These are phyloP conservation scores for Pleurozium schreberi DNA, from an alignment of 225 moss, liverwort and hornwort genomes.

Conservation along the genomic window DNA sequence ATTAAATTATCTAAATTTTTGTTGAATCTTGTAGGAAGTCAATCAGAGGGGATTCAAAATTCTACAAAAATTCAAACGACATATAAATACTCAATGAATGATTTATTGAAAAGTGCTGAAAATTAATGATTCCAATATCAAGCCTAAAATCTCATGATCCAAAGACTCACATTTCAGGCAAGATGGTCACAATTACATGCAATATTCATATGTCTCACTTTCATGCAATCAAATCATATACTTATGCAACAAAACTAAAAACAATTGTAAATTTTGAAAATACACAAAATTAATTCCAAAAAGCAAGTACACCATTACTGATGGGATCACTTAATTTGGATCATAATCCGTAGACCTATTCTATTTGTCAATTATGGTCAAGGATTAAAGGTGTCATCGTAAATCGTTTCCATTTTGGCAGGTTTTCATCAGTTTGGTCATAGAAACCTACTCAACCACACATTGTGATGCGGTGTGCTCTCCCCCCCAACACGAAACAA, in stretches of 20 bases:
- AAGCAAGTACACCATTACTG: too few species aligned
- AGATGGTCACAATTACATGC: neutral
- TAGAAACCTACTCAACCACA: neutral
- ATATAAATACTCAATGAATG: neutral
- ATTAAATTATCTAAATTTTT: too few species aligned
- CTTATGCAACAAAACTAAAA: neutral
- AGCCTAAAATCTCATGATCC: neutral
- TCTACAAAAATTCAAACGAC: neutral
- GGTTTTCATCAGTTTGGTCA: neutral
- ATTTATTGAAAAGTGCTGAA: neutral
- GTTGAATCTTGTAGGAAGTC: too few species aligned
- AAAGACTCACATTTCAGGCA: neutral
- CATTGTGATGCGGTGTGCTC: too few species aligned
- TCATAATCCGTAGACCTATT: neutral
- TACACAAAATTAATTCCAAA: neutral
- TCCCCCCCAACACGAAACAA: too few species aligned
- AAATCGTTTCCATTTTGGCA: neutral
- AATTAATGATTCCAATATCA: too few species aligned
- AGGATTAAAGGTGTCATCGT: neutral
- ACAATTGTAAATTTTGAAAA: neutral
- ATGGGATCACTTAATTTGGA: neutral
- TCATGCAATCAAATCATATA: too few species aligned
- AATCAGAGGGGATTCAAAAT: neutral
- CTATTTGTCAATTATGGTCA: neutral
- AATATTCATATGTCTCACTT: fast-evolving